A percentile compares a stretch with the other conserved stretches of the same genome.
Evolutionary conservation across 129 eudicot genomes (phyloP).

Genomic region (Gnaphalium uliginosum): DNA sequence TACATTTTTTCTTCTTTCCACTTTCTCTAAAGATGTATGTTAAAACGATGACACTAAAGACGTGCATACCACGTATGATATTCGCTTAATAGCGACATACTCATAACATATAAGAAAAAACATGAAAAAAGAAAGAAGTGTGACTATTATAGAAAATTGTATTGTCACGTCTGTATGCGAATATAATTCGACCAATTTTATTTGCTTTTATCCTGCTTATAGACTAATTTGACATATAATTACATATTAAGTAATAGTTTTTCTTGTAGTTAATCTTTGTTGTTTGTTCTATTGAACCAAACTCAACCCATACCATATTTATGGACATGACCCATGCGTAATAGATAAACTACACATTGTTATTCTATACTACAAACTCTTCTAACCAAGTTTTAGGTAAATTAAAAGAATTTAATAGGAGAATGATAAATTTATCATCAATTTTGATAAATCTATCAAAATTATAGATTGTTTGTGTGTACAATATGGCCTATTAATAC

Average conservation of each 20-base stretch:
- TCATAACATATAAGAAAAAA: neutral
- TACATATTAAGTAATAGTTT: neutral
- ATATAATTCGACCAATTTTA: neutral
- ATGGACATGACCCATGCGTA: too few relatives aligned
- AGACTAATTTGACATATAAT: neutral
- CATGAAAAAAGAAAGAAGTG: neutral
- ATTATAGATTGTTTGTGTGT: too few relatives aligned
- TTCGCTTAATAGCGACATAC: neutral
- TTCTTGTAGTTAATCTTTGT: too few relatives aligned
- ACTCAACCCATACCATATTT: too few relatives aligned
- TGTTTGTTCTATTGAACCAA: too few relatives aligned
- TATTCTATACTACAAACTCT: too few relatives aligned
- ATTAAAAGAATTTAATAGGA: too few relatives aligned
- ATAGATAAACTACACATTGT: too few relatives aligned
- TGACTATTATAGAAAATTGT: neutral
- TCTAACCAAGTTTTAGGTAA: too few relatives aligned
- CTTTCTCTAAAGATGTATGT: neutral
- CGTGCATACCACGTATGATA: neutral
- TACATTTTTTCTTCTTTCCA: neutral
- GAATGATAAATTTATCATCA: too few relatives aligned
- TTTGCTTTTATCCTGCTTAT: neutral
- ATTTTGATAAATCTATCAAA: too few relatives aligned
- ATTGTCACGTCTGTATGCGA: neutral
- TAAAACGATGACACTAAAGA: neutral
- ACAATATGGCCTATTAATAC: too few relatives aligned